Base-by-base conservation (phyloP, 2,329 filamentous ascomycete species). In the Botrytis fragariae region DNA sequence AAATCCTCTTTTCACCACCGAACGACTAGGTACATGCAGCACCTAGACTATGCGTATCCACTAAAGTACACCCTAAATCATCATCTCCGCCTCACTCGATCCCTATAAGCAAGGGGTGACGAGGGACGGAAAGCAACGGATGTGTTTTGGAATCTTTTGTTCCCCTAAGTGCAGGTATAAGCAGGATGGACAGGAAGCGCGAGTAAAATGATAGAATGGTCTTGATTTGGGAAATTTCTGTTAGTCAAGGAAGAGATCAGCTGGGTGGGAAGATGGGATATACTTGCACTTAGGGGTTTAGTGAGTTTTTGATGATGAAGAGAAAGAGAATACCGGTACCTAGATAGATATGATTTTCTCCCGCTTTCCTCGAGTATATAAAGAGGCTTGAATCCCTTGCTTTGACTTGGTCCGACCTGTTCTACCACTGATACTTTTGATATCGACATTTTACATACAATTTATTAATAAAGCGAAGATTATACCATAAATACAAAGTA, bases 241-340 rank as follows among this genome's bases (percentile, higher is more conserved):
- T 67, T 67, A 67, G 63, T 67, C 63, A 67, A 61, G 1, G n/a
- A 20, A 45, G 39, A 39, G 59, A 61, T 63, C 69, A 71, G 69
- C 69, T 71, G 69, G 12, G 59, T 29, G 37, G 45, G 29, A 29
- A 22, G 51, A 67, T n/a, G 25, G 74, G 72, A 73, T 71, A 57
- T 51, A 71, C 68, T 39, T 74, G 73, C 72, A 74, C 61, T 74
- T 74, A 74, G 35, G 35, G 73, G 73, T 59, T 69, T 74, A 74
- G 73, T 74, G 60, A 71, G 69, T 63, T 71, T 71, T 29, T 7
- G 48, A 54, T n/a, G 35, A 57, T 22, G 10, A 14, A 64, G 16
- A 29, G 14, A 22, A 44, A 29, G 18, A 42, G 14, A 25, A 45
- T 37, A 37, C 37, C 37, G 37, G 37, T 37, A 37, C 37, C 1